Evolutionary conservation across 2,329 filamentous ascomycete genomes (phyloP).

Genomic region (Triangularia setosa): DNA sequence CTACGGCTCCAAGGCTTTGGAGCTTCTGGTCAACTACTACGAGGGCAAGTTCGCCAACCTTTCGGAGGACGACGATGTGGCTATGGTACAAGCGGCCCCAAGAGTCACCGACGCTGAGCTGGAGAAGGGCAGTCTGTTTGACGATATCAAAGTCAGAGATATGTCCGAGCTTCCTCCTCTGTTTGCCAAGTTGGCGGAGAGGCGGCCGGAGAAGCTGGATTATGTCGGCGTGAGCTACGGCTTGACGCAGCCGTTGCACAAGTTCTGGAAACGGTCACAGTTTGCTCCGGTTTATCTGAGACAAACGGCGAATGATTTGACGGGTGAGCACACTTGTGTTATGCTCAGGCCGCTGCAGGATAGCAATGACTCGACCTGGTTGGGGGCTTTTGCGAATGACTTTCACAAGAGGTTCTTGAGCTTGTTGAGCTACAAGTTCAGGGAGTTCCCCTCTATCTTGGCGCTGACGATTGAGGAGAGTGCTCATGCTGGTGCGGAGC

Average conservation of each 20-base stretch:
- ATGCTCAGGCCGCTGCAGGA: slow-evolving; percentile 81
- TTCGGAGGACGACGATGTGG: slow-evolving; percentile 62
- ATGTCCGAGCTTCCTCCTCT: slow-evolving; percentile 89
- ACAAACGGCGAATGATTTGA: slow-evolving; percentile 93
- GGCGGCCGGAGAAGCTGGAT: slow-evolving; percentile 74
- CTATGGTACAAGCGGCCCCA: slow-evolving; percentile 61
- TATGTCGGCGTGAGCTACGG: slow-evolving; percentile 96
- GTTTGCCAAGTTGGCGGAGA: slow-evolving; percentile 82
- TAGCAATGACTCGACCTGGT: slow-evolving; percentile 72
- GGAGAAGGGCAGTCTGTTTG: slow-evolving; percentile 67
- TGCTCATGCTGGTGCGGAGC: slow-evolving; percentile 65
- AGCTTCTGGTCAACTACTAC: slow-evolving; percentile 88
- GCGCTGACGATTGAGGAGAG: slow-evolving; percentile 87
- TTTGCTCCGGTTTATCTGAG: slow-evolving; percentile 89
- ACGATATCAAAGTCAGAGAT: slow-evolving; percentile 84
- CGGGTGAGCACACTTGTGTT: slow-evolving; percentile 94
- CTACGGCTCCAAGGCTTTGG: slow-evolving; percentile 83
- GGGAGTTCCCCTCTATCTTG: slow-evolving; percentile 70
- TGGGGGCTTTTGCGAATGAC: slow-evolving; percentile 84
- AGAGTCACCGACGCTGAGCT: slow-evolving; percentile 81
- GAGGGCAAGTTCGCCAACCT: slow-evolving; percentile 87
- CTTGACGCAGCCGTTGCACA: slow-evolving; percentile 79
- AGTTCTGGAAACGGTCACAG: slow-evolving; percentile 88
- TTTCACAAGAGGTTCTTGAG: slow-evolving; percentile 93
- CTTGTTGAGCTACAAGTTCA: slow-evolving; percentile 89